Evolutionary conservation across 2,329 filamentous ascomycete genomes (phyloP), one percentile per base, ranked within the genome.

Genomic region (Sporothrix phasma): DNA sequence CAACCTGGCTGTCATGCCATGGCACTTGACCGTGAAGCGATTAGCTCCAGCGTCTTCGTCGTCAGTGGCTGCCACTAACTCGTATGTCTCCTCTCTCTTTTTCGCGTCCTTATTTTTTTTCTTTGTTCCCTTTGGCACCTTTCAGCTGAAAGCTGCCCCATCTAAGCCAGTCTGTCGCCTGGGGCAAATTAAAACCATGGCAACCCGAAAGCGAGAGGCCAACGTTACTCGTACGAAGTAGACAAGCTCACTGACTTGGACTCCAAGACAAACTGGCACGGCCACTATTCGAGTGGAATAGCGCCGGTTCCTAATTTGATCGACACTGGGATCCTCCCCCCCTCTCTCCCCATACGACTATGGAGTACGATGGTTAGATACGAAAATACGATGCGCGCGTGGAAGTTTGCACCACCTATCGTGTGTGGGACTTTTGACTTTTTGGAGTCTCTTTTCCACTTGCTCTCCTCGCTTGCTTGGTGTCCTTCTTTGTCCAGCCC

Each of bases 261-360:
- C 26, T 54, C n/a, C n/a, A n/a, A 13, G 13, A 37, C 29, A n/a
- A 37, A 17, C 39, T 43, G 24, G 46, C 60, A 60, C n/a, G 61
- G 56, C 31, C 24, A 46, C 60, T 65, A 17, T 53, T 61, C 34
- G 45, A 26, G 56, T 51, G 54, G 64, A 19, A 61, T 65, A 64
- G 63, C 56, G 65, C 65, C 65, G 61, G 64, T 61, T 49, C 45
- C 65, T 64, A 62, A 64, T 62, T 56, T 53, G 63, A 67, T 67
- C 61, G 65, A 67, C 65, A 37, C 65, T 66, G 60, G 63, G 65
- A 54, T 43, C 43, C n/a, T 54, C 29, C 49, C 22, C 29, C 49
- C 49, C 49, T n/a, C n/a, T 37, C 31, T 37, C 49, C 49, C 49
- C 49, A 37, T 34, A 53, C 49, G 49, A 53, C 29, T 22, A 41